Evolutionary conservation across 2,329 filamentous ascomycete species (phyloP), one percentile per base, ranked within the genome.

Genomic region (Ceratocystis papillata): DNA sequence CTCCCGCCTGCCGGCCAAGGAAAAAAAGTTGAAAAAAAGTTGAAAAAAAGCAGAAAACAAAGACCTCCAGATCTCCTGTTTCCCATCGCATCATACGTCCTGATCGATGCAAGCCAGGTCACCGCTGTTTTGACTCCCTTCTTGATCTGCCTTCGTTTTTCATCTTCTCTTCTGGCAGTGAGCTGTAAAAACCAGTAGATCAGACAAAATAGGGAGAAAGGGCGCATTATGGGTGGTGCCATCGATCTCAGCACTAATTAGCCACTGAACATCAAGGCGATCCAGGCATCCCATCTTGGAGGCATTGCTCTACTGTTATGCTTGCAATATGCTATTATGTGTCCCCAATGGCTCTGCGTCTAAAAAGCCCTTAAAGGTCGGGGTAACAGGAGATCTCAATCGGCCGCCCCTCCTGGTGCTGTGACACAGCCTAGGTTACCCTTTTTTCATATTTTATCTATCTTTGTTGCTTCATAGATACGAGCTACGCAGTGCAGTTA

Each of bases 71-170:
- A 15, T 10, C 17, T 37, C 55, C 37, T 15, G 37, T 8, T n/a
- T n/a, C 28, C 7, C 28, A 37, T 57, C 53, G 25, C 22, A 41
- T 15, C 50, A 15, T 28, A 7, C 30, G 25, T 12, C 55, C 33
- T n/a, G 7, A 17, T n/a, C 28, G 7, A 53, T 53, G 25, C 15
- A 8, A 25, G 48, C 20, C 7, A 28, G 48, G 48, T 28, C 48
- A 53, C 48, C 48, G 48, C 48, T 53, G 48, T 53, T 53, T 53
- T 55, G 22, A 17, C 55, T 37, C 55, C 55, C 55, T 59, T 59
- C 6, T 25, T 37, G 55, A 33, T 30, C 33, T 59, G 25, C 55
- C 20, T 28, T n/a, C 12, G 30, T 37, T 30, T 17, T 30, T 30
- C 22, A 10, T 12, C 33, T 22, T 59, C 30, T 59, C 55, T n/a